phyloP scores from a whole-genome alignment of 768 basidiomycete species.

The Pisolithus sp. region DNA sequence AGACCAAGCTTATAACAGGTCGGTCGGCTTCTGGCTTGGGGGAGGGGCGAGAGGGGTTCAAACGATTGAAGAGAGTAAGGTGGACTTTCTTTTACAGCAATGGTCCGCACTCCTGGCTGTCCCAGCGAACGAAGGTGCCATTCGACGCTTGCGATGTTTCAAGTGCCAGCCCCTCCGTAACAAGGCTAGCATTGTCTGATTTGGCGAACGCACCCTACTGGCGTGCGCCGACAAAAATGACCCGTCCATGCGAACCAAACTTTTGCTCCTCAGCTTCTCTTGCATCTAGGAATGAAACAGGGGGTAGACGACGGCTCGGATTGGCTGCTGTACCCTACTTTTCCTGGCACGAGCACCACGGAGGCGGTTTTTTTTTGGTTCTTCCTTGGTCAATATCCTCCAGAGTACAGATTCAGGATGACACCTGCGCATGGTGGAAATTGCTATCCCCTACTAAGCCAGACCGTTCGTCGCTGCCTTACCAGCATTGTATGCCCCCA shows the following conservation, averaged over 20 bases:
- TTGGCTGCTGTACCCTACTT: slow-evolving; percentile 65
- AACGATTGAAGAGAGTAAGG: not conserved
- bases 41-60: too few relatives aligned
- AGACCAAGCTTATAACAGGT: not conserved
- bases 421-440: slow-evolving; percentile 5
- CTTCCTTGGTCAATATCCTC: slow-evolving; percentile 82
- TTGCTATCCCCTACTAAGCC: slow-evolving; percentile 49
- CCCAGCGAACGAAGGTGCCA: slow-evolving; percentile 80
- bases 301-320: not conserved
- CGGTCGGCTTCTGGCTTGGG: not conserved
- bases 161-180: slow-evolving; percentile 73
- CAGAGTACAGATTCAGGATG: not conserved
- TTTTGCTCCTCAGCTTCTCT: slow-evolving; percentile 43
- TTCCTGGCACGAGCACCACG: slow-evolving; percentile 80
- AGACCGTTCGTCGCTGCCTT: slow-evolving; percentile 91
- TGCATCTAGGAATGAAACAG: slow-evolving; percentile 57
- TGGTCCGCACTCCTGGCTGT: slow-evolving; percentile 58
- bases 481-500: slow-evolving; percentile 80
- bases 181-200: slow-evolving; percentile 68
- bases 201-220: slow-evolving; percentile 64
- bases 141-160: slow-evolving; percentile 53
- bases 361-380: slow-evolving; percentile 61
- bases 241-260: slow-evolving; percentile 46
- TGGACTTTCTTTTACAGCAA: slow-evolving; percentile 22
- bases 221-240: slow-evolving; percentile 51